Conservation (phyloP, 495 filamentous ascomycete genomes). For the Aspergillus nidulans region DNA sequence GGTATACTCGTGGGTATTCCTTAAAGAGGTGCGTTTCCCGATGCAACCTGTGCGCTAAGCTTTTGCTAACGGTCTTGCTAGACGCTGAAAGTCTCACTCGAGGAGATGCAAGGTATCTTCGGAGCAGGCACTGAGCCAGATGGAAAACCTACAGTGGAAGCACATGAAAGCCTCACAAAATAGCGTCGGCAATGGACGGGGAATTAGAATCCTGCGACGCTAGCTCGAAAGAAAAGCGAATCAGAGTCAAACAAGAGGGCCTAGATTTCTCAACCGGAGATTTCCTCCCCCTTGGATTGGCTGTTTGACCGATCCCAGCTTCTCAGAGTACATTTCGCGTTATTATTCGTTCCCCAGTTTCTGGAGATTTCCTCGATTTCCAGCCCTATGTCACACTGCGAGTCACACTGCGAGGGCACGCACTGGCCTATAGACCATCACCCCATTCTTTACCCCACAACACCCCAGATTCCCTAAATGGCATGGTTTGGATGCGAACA, state of each 20-base stretch:
- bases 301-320: not conserved
- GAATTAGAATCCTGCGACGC: not conserved
- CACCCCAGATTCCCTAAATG: not conserved
- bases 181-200: not conserved
- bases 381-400: not conserved
- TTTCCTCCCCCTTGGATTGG: not conserved
- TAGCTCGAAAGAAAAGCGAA: not conserved
- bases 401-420: not conserved
- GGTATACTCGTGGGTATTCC: constrained; percentile 42
- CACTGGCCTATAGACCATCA: not conserved
- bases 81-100: constrained; percentile 31
- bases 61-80: not conserved
- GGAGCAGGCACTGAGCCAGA: constrained; percentile 14
- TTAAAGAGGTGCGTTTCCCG: constrained; percentile 37
- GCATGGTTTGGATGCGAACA: not conserved
- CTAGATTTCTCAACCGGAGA: not conserved
- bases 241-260: not conserved
- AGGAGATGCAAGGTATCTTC: constrained; percentile 37
- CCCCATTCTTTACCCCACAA: not conserved
- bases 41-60: not conserved
- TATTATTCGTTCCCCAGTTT: not conserved
- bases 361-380: not conserved
- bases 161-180: not conserved
- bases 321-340: not conserved
- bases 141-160: not conserved